Conservation (phyloP, 495 filamentous ascomycete species). For the Jackrogersella minutella region DNA sequence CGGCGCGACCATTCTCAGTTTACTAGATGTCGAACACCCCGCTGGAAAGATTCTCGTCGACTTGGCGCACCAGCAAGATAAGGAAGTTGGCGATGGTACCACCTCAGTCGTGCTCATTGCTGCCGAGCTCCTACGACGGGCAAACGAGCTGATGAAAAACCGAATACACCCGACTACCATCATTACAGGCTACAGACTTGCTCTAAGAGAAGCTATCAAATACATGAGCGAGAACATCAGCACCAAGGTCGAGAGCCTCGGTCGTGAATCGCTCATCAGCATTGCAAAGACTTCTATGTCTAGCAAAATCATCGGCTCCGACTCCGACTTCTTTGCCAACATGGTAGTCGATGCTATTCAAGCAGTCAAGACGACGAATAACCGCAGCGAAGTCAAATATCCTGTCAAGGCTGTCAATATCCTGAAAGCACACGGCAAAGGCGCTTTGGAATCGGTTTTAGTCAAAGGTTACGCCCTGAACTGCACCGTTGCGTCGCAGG, state of each 20-base stretch:
- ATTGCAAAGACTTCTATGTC: conserved; percentile 99
- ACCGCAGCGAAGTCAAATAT: conserved; percentile 90
- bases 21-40: conserved; percentile 96
- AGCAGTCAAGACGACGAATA: conserved; percentile 91
- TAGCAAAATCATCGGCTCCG: conserved; percentile 95
- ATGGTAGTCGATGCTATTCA: conserved; percentile 97
- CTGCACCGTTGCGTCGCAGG: conserved; percentile 98
- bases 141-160: conserved; percentile 99
- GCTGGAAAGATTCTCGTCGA: conserved; percentile 98
- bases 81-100: conserved; percentile 97
- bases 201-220: conserved; percentile 93
- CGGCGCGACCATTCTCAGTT: conserved; percentile 92
- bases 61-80: conserved; percentile 97
- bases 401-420: conserved; percentile 99
- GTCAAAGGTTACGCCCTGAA: conserved; percentile 98
- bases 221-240: conserved; percentile 99
- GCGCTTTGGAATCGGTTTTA: conserved; percentile 83
- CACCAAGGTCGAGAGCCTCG: conserved; percentile 90
- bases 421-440: conserved; percentile 97
- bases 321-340: conserved; percentile 96
- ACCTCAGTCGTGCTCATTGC: conserved; percentile 98
- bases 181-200: conserved; percentile 96
- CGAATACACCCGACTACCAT: conserved; percentile 99
- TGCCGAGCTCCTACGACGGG: conserved; percentile 90
- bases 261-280: conserved; percentile 86